Percentiles rank a stretch among this genome's conserved stretches.
Evolutionary conservation across 139 green algal species (phyloP).

Genomic region (Microglena sp.): DNA sequence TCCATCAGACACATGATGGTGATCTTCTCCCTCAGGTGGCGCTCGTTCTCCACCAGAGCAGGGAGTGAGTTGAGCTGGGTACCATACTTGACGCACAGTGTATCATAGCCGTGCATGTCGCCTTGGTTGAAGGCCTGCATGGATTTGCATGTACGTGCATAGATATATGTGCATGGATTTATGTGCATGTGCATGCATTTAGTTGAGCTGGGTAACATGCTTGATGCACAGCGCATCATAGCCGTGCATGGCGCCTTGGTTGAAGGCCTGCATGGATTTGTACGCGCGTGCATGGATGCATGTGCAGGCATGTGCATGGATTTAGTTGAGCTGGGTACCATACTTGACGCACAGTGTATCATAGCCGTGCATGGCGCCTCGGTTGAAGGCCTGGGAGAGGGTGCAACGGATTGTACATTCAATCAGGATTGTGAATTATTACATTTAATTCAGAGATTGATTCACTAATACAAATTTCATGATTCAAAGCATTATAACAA

Average conservation of each 20-base stretch:
- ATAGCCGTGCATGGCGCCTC: constrained; percentile 85
- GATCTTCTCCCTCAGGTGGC: constrained; percentile 66
- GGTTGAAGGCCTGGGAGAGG: constrained; percentile 55
- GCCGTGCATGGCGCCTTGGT: not conserved
- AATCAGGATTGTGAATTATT: too few relatives aligned
- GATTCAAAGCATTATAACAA: too few relatives aligned
- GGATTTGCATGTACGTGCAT: not conserved
- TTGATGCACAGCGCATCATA: constrained; percentile 84
- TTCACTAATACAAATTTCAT: too few relatives aligned
- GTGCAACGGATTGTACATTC: not conserved
- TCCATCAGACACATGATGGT: constrained; percentile 67
- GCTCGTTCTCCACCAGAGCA: constrained; percentile 81
- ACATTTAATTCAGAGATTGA: too few relatives aligned
- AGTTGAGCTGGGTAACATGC: constrained; percentile 72
- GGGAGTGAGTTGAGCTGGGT: constrained; percentile 81
- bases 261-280: not conserved
- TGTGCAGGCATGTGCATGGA: not conserved
- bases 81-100: constrained; percentile 70
- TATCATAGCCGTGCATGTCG: constrained; percentile 87
- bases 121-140: constrained; percentile 67
- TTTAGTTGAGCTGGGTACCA: constrained; percentile 66
- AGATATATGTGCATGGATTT: constrained; percentile 2
- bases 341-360: constrained; percentile 77
- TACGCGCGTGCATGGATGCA: not conserved
- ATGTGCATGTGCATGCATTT: constrained; percentile 48